Conservation (phyloP, 2,329 filamentous ascomycete species). For the Colletotrichum sp. region DNA sequence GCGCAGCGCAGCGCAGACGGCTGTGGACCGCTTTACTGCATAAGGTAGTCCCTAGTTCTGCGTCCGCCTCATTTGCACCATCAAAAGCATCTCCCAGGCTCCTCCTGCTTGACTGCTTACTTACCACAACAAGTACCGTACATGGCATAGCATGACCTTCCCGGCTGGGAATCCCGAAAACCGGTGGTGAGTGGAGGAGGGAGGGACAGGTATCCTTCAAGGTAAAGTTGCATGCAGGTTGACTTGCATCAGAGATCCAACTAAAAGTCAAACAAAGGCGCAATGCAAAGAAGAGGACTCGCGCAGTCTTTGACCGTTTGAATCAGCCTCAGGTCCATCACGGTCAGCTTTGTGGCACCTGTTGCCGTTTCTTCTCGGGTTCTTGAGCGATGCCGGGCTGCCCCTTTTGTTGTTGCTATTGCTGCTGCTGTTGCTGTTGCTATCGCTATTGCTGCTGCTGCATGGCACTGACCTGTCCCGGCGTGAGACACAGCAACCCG, state of each 20-base stretch:
- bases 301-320: not conserved
- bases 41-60: not conserved
- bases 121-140: not conserved
- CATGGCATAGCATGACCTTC: not conserved
- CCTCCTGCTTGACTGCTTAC: not conserved
- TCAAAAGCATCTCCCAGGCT: not conserved
- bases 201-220: not conserved
- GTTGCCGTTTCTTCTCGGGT: not conserved
- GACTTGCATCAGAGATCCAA: not conserved
- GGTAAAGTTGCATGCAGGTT: not conserved
- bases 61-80: not conserved
- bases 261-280: not conserved
- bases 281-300: not conserved
- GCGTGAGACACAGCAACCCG: constrained; percentile 4
- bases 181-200: not conserved
- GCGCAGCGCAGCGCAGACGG: not conserved
- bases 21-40: constrained; percentile 3
- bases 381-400: not conserved
- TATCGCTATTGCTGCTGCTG: not conserved
- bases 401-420: not conserved
- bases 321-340: not conserved
- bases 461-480: constrained; percentile 14
- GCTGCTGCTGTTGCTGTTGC: not conserved
- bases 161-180: not conserved
- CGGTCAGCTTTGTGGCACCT: not conserved